Evolutionary conservation across 148 eudicot species (phyloP).

Genomic region (Camellia lanceoleosa): DNA sequence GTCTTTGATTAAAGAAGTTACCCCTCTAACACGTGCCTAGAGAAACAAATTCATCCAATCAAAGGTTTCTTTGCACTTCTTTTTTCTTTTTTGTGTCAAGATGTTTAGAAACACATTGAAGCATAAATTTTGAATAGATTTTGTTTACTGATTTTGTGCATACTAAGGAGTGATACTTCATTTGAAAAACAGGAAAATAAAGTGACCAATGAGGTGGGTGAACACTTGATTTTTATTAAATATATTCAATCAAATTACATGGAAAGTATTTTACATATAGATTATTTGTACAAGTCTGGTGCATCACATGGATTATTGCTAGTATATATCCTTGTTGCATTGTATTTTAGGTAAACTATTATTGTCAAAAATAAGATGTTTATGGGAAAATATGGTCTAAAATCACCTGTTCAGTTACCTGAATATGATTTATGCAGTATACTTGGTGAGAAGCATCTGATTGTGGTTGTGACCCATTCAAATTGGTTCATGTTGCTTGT

Average conservation of each 20-base stretch:
- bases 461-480: not conserved
- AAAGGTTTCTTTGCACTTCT: not conserved
- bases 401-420: not conserved
- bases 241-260: no score
- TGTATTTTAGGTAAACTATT: not conserved
- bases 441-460: not conserved
- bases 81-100: no score
- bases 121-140: no score
- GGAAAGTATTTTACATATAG: not conserved
- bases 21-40: not conserved
- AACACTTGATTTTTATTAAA: no score
- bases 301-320: not conserved
- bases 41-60: not conserved
- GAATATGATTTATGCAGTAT: not conserved
- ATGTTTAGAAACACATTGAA: not conserved
- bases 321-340: not conserved
- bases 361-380: not conserved
- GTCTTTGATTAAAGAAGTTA: not conserved
- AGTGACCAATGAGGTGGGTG: not conserved
- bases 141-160: not conserved
- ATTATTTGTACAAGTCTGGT: no score
- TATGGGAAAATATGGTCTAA: not conserved
- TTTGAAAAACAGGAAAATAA: not conserved
- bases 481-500: not conserved
- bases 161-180: not conserved